Evolutionary conservation across 176 grass and related monocot species (phyloP), one percentile per base, ranked within the genome.

Genomic region (Tillandsia fasciculata): DNA sequence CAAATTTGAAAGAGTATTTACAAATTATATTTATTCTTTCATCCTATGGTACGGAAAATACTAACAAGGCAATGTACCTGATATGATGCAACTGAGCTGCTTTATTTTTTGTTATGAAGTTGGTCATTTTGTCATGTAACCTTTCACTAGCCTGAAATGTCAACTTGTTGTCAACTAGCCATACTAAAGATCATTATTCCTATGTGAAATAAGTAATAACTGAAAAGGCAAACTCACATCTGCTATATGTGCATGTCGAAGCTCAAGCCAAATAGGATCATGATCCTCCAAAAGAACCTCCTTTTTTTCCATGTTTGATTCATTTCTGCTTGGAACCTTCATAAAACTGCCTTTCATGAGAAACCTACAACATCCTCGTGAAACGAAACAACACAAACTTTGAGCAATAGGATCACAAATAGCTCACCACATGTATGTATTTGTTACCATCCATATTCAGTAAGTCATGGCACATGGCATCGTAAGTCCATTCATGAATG

Each of bases 401-500:
- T 4, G 33, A 42, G 33, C 15, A 73, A 61, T 11, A 14, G 2
- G 2, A 73, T 48, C 12, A 9, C 26, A 63, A 13, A 49, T 48
- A 56, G 27, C 73, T 73, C 77, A 92, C 92, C 92, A 92, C 89
- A 33, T 97, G 83, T 27, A 89, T 82, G 81, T 92, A 97, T 71
- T 97, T 97, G 52, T 85, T 97, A 63, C 93, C 93, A 71, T 97
- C 93, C 93, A 97, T 90, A 51, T 66, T 79, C 29, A 97, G 68
- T 26, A 97, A 77, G 79, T 97, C 93, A 79, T 90, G 93, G 66
- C 93, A 97, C 93, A 97, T 97, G 57, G 93, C 93, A 66, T 92
- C 93, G 59, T 97, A 97, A 11, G 93, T 97, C 93, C 93, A 97
- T 81, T 97, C 93, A 76, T 97, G 93, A 76, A 97, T 97, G 52